These are phyloP conservation scores for Eucalyptus cloeziana DNA, from an alignment of 345 rosid species.

Conservation along the genomic window DNA sequence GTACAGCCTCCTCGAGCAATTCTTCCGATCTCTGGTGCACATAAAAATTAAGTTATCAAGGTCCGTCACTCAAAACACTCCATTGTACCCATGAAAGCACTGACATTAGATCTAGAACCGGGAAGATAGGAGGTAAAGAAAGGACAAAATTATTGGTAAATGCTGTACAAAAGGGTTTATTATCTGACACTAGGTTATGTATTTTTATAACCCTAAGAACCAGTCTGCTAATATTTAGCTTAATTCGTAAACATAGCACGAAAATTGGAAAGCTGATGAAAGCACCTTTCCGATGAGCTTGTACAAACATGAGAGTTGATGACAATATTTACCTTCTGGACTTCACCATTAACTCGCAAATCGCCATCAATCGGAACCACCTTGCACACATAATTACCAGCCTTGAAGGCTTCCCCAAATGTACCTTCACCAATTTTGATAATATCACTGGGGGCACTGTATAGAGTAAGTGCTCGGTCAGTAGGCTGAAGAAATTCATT, in stretches of 20 bases:
- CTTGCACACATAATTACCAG: conserved; percentile 82
- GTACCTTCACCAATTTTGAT: conserved; percentile 95
- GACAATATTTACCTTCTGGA: conserved; percentile 57
- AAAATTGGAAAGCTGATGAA: neutral
- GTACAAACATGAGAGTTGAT: neutral
- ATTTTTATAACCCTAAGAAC: neutral
- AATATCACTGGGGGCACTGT: conserved; percentile 62
- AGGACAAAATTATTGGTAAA: neutral
- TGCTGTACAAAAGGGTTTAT: neutral
- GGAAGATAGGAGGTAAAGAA: neutral
- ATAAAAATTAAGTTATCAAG: neutral
- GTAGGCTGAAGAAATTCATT: neutral
- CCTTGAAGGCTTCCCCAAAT: conserved; percentile 85
- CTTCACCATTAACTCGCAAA: conserved; percentile 75
- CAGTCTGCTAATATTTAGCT: neutral
- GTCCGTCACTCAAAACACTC: neutral
- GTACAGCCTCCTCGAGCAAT: conserved; percentile 81
- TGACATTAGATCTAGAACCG: neutral
- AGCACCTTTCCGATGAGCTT: neutral
- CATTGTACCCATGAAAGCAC: neutral
- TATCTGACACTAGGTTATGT: neutral
- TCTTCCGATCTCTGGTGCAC: conserved; percentile 84
- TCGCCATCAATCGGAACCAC: conserved; percentile 96
- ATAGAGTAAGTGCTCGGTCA: conserved; percentile 1
- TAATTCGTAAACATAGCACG: neutral